Evolutionary conservation across 768 basidiomycete genomes (phyloP).

Genomic region (Tulasnella sp.): DNA sequence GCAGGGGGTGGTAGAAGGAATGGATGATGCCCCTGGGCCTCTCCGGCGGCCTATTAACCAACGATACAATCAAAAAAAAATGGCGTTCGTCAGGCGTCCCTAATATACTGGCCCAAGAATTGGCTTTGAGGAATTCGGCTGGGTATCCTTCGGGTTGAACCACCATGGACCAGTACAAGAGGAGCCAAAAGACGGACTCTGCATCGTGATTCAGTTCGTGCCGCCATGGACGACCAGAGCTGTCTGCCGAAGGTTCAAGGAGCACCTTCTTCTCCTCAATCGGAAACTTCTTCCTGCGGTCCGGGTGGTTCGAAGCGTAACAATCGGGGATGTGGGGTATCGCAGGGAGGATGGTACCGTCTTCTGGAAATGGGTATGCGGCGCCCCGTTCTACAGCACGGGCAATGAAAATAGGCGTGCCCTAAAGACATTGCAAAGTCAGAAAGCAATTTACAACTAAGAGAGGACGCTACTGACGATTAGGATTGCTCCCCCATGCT

Average conservation of each 20-base stretch:
- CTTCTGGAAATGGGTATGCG: not conserved
- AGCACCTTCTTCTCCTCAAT: not conserved
- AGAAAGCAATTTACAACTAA: not conserved
- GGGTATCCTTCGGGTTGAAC: not conserved
- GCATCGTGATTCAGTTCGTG: not conserved
- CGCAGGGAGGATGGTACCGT: not conserved
- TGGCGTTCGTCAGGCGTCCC: not conserved
- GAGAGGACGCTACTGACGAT: not conserved
- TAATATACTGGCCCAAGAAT: not conserved
- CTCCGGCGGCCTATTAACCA: too few species aligned
- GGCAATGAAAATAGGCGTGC: not conserved
- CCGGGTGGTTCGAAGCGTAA: not conserved
- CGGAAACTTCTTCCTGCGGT: not conserved
- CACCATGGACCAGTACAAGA: not conserved
- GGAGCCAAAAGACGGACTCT: constrained; percentile 3
- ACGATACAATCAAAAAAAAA: not conserved
- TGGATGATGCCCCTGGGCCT: not conserved
- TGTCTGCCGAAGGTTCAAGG: not conserved
- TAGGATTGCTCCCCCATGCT: not conserved
- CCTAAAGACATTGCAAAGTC: not conserved
- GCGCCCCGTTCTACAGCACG: not conserved
- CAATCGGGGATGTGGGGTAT: not conserved
- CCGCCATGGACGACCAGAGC: not conserved
- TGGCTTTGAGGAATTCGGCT: not conserved
- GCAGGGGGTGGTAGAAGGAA: not conserved